Percentiles rank a stretch among this genome's conserved stretches.
Conservation (phyloP, 2,329 filamentous ascomycete species). For the Aspergillus phoenicis region DNA sequence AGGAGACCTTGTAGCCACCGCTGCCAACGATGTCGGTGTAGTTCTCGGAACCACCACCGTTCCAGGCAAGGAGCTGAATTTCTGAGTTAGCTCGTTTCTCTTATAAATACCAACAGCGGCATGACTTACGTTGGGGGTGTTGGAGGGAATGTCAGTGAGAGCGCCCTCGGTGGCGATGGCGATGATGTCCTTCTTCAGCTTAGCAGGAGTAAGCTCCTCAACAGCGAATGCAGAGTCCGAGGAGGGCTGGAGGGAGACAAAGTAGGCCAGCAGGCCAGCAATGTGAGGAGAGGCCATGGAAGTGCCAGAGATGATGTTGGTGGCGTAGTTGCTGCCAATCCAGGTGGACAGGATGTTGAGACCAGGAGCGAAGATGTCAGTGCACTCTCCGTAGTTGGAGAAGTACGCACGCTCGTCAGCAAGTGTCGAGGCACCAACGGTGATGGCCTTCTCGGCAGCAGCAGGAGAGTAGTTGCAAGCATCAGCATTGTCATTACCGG, state of each 20-base stretch:
- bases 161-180: slow-evolving; percentile 76
- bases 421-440: slow-evolving; percentile 91
- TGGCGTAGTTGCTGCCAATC: slow-evolving; percentile 93
- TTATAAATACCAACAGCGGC: not conserved
- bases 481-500: slow-evolving; percentile 97
- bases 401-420: slow-evolving; percentile 98
- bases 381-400: slow-evolving; percentile 99
- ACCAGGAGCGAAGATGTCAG: slow-evolving; percentile 97
- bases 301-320: slow-evolving; percentile 99
- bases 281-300: slow-evolving; percentile 99
- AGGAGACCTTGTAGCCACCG: slow-evolving; percentile 65
- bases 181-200: slow-evolving; percentile 89
- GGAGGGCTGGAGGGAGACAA: slow-evolving; percentile 91
- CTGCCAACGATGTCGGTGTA: slow-evolving; percentile 77
- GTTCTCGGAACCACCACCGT: slow-evolving; percentile 93
- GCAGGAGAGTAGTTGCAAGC: slow-evolving; percentile 99
- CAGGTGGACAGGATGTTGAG: slow-evolving; percentile 97
- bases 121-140: slow-evolving; percentile 75
- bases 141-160: slow-evolving; percentile 77
- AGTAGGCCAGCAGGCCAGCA: slow-evolving; percentile 93
- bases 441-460: slow-evolving; percentile 86
- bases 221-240: slow-evolving; percentile 89
- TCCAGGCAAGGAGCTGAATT: slow-evolving; percentile 82
- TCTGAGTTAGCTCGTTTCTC: slow-evolving; percentile 27
- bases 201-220: slow-evolving; percentile 83